Conservation (phyloP, 2,329 filamentous ascomycete species). For the Fusarium domesticum region DNA sequence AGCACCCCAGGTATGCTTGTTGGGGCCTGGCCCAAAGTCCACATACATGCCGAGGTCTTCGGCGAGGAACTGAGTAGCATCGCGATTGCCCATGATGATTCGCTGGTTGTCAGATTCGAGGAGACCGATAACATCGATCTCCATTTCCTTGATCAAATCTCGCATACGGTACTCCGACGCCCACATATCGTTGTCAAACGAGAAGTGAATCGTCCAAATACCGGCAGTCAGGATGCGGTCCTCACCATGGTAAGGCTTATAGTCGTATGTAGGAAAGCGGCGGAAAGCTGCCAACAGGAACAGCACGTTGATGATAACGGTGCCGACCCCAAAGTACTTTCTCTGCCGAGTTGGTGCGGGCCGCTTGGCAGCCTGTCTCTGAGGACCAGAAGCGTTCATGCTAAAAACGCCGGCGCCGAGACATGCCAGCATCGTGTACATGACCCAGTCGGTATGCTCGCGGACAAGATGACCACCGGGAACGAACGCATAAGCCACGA, state of each 20-base stretch:
- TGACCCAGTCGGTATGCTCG: conserved; percentile 94
- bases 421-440: conserved; percentile 78
- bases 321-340: conserved; percentile 53
- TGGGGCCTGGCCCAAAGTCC: conserved; percentile 93
- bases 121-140: conserved; percentile 94
- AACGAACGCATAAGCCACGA: conserved; percentile 96
- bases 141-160: conserved; percentile 86
- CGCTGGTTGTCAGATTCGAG: conserved; percentile 91
- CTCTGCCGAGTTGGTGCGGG: conserved; percentile 42
- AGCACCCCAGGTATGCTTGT: conserved; percentile 98
- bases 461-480: conserved; percentile 89
- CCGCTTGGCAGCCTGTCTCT: conserved; percentile 33
- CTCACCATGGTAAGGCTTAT: conserved; percentile 82
- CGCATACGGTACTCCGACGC: conserved; percentile 92
- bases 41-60: conserved; percentile 99
- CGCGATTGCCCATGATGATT: conserved; percentile 99
- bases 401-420: conserved; percentile 85
- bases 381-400: conserved; percentile 51
- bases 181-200: conserved; percentile 98
- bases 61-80: conserved; percentile 90
- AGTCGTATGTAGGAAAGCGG: conserved; percentile 90
- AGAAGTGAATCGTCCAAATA: conserved; percentile 99
- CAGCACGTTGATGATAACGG: conserved; percentile 74
- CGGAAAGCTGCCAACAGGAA: conserved; percentile 79
- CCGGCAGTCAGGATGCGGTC: conserved; percentile 87